Evolutionary conservation across 352 stramenopile species (phyloP).

Genomic region (Phytophthora macrochlamydospora): DNA sequence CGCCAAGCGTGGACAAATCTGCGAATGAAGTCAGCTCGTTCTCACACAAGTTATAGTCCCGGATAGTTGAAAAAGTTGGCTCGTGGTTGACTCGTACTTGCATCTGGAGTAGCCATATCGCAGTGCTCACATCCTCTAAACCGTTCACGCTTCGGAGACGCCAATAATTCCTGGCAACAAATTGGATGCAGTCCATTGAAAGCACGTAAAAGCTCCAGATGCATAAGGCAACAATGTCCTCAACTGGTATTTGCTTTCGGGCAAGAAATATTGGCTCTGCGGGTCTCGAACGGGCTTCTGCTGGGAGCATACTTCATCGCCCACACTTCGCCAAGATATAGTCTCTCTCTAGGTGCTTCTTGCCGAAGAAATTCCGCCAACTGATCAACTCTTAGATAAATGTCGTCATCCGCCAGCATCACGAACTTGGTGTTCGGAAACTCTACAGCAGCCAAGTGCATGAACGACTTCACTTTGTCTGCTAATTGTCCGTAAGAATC

Average conservation of each 20-base stretch:
- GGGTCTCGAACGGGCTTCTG: conserved; percentile 36
- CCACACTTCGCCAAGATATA: conserved; percentile 34
- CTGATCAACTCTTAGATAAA: conserved; percentile 51
- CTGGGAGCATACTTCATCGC: conserved; percentile 13
- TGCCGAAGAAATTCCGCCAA: conserved; percentile 11
- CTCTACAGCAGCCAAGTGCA: conserved; percentile 38
- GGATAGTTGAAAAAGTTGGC: conserved; percentile 18
- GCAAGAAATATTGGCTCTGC: conserved; percentile 35
- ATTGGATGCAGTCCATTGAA: conserved; percentile 48
- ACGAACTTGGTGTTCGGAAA: conserved; percentile 39
- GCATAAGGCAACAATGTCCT: conserved; percentile 41
- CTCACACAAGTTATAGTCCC: conserved; percentile 23
- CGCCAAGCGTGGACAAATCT: conserved; percentile 44
- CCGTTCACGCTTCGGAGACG: conserved; percentile 38
- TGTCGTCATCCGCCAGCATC: conserved; percentile 63
- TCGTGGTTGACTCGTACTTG: conserved; percentile 40
- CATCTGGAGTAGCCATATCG: conserved; percentile 54
- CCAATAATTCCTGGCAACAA: conserved; percentile 47
- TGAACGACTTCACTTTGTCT: conserved; percentile 65
- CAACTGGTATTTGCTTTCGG: conserved; percentile 39
- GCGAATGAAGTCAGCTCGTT: conserved; percentile 48
- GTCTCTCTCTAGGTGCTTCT: neutral
- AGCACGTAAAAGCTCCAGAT: conserved; percentile 56
- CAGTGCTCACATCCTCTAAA: conserved; percentile 70
- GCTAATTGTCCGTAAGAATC: conserved; percentile 58